Evolutionary conservation across 1,284 basidiomycete species (phyloP).

Genomic region (Cryptococcus deneoformans): DNA sequence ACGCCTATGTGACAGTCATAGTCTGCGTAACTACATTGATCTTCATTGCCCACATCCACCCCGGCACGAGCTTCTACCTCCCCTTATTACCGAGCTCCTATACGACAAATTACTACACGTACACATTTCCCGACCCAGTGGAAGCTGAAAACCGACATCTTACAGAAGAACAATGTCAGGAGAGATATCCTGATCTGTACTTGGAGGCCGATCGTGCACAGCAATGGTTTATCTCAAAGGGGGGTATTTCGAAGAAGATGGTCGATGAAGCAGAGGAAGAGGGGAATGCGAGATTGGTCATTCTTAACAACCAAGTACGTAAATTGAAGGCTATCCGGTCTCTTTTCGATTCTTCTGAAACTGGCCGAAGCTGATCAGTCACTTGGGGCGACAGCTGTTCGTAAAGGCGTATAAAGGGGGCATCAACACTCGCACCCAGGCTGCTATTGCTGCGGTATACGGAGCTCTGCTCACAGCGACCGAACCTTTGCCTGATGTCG

Average conservation of each 20-base stretch:
- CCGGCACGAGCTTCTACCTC: conserved; percentile 2
- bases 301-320: conserved; percentile 37
- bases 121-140: conserved; percentile 2
- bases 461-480: conserved; percentile 31
- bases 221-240: conserved; percentile 25
- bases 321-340: no score
- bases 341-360: not conserved
- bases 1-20: no score
- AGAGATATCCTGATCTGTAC: conserved; percentile 37
- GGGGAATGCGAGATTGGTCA: conserved; percentile 33
- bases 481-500: conserved; percentile 44
- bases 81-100: conserved; percentile 7
- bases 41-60: conserved; percentile 5
- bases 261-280: conserved; percentile 38
- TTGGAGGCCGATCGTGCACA: conserved; percentile 41
- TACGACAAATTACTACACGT: not conserved
- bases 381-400: conserved; percentile 26
- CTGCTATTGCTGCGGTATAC: conserved; percentile 32
- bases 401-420: conserved; percentile 37
- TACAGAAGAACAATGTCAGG: conserved; percentile 30
- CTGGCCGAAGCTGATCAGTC: not conserved
- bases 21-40: not conserved
- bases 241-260: conserved; percentile 29
- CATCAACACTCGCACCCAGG: conserved; percentile 29
- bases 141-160: conserved; percentile 23